Evolutionary conservation across 140 eudicot species (phyloP).

Genomic region (Senecio squalidus): DNA sequence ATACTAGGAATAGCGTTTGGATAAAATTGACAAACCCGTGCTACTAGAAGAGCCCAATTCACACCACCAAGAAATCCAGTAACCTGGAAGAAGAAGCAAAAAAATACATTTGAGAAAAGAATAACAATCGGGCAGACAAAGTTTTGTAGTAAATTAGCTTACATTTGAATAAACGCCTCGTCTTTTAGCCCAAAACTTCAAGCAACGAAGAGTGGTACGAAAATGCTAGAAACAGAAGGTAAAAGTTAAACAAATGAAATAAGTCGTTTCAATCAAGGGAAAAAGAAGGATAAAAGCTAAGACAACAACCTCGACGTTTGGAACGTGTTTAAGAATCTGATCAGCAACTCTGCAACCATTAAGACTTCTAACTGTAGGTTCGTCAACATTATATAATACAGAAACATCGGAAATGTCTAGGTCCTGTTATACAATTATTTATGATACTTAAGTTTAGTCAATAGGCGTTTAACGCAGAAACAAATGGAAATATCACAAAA

Average conservation of each 20-base stretch:
- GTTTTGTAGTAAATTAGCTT: slow-evolving; percentile 19
- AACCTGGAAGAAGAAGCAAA: slow-evolving; percentile 36
- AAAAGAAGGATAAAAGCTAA: not conserved
- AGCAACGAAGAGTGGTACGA: slow-evolving; percentile 72
- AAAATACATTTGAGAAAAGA: not conserved
- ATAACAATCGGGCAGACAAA: not conserved
- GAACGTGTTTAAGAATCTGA: slow-evolving; percentile 90
- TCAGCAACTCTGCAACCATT: slow-evolving; percentile 95
- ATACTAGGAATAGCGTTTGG: slow-evolving; percentile 89
- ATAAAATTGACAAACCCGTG: slow-evolving; percentile 80
- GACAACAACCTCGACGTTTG: slow-evolving; percentile 71
- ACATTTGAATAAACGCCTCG: slow-evolving; percentile 96
- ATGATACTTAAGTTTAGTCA: not conserved
- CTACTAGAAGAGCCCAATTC: slow-evolving; percentile 93
- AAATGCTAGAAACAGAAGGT: slow-evolving; percentile 49
- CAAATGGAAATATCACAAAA: not conserved
- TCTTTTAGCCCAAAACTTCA: slow-evolving; percentile 87
- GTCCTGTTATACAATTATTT: slow-evolving; percentile 43
- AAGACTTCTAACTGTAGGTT: slow-evolving; percentile 79
- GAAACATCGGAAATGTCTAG: slow-evolving; percentile 74
- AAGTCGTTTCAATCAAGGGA: too few species aligned
- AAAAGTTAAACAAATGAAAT: not conserved
- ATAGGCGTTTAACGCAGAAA: not conserved
- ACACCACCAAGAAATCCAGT: slow-evolving; percentile 96
- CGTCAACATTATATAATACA: slow-evolving; percentile 67